These are phyloP conservation scores for Vicia faba DNA, from an alignment of 306 rosid genomes.

Conservation along the genomic window DNA sequence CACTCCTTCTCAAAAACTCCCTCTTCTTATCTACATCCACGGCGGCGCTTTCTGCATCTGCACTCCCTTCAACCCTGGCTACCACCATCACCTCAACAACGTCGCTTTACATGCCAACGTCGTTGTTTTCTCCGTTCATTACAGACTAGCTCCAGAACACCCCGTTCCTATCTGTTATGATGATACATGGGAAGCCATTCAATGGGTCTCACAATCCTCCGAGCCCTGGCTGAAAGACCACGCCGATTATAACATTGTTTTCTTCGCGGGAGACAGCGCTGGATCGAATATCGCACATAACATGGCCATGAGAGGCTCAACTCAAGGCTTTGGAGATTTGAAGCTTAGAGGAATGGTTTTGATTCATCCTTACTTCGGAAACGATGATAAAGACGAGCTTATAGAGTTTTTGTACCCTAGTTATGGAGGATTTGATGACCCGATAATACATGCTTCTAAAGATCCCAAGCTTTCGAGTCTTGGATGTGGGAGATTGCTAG, in stretches of 20 bases:
- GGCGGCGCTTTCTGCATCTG: slow-evolving; percentile 67
- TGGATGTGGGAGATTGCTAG: slow-evolving; percentile 40
- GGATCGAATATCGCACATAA: slow-evolving; percentile 54
- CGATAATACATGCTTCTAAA: slow-evolving; percentile 33
- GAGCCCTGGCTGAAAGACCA: slow-evolving; percentile 57
- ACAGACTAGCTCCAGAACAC: slow-evolving; percentile 63
- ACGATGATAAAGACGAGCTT: slow-evolving; percentile 29
- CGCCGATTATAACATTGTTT: slow-evolving; percentile 39
- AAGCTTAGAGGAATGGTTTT: slow-evolving; percentile 49
- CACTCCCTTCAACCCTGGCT: slow-evolving; percentile 43
- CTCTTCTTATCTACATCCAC: slow-evolving; percentile 65
- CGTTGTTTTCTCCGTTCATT: slow-evolving; percentile 50
- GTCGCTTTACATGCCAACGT: slow-evolving; percentile 46
- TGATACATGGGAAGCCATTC: slow-evolving; percentile 55
- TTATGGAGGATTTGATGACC: slow-evolving; percentile 41
- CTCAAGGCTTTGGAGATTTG: neutral
- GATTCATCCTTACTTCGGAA: slow-evolving; percentile 58
- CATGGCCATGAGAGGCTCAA: slow-evolving; percentile 37
- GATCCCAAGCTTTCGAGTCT: slow-evolving; percentile 46
- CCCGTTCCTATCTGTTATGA: slow-evolving; percentile 58
- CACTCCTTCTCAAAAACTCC: slow-evolving; percentile 37
- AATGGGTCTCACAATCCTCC: slow-evolving; percentile 41
- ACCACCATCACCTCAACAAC: slow-evolving; percentile 47
- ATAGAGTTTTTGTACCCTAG: slow-evolving; percentile 32
- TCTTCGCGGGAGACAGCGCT: slow-evolving; percentile 72